Conservation (phyloP, 345 rosid species). For the Bruguiera sexangula region DNA sequence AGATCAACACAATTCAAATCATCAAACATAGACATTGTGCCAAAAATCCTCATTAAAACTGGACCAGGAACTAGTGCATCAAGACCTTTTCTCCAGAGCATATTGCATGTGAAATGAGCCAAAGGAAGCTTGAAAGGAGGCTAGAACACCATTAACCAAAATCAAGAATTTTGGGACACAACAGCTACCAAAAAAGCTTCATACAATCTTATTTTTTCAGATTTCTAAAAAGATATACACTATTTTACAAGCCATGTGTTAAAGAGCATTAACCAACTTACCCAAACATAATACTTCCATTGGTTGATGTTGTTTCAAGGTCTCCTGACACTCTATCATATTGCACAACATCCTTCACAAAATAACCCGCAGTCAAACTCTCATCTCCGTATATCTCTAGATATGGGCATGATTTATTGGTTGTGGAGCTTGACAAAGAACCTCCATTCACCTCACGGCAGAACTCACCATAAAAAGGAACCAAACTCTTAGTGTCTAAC, state of each 20-base stretch:
- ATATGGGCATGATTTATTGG: slow-evolving; percentile 81
- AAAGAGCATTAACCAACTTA: slow-evolving; percentile 24
- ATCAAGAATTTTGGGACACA: background rate
- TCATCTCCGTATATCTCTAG: slow-evolving; percentile 94
- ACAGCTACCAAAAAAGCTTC: too few relatives aligned
- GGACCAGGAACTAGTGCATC: background rate
- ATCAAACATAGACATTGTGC: background rate
- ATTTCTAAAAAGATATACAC: too few relatives aligned
- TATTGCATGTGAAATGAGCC: background rate
- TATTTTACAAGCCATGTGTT: background rate
- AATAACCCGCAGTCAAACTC: slow-evolving; percentile 85
- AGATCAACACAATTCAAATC: background rate
- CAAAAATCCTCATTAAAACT: background rate
- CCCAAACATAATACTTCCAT: slow-evolving; percentile 95
- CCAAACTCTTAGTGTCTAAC: slow-evolving; percentile 53
- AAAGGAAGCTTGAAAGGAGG: background rate
- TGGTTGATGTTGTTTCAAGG: slow-evolving; percentile 67
- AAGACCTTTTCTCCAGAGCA: background rate
- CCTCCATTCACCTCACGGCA: slow-evolving; percentile 73
- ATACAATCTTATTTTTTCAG: too few relatives aligned
- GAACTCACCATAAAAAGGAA: slow-evolving; percentile 70
- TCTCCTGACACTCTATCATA: slow-evolving; percentile 90
- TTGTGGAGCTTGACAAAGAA: slow-evolving; percentile 61
- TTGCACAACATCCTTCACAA: slow-evolving; percentile 70
- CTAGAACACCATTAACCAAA: background rate